These are phyloP conservation scores for Lactarius vividus DNA, from an alignment of 768 basidiomycete genomes.

Conservation along the genomic window DNA sequence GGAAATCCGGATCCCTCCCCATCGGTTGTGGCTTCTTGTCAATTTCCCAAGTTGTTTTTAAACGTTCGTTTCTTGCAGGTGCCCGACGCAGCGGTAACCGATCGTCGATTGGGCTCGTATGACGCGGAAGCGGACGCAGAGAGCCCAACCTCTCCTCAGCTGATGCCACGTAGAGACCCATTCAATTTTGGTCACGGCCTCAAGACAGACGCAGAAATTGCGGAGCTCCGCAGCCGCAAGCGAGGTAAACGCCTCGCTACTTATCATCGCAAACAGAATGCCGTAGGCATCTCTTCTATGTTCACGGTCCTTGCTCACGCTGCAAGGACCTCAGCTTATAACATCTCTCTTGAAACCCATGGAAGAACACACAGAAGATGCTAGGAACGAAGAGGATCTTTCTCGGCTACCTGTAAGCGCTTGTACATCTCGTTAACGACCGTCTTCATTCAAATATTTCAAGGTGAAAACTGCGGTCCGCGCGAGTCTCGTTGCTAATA, in stretches of 20 bases:
- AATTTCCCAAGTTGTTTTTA: not conserved
- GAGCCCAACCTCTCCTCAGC: conserved; percentile 37
- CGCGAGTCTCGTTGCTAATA: conserved; percentile 77
- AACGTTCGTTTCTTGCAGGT: conserved; percentile 12
- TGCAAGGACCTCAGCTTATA: conserved; percentile 61
- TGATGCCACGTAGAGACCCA: conserved; percentile 50
- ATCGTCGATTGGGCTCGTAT: conserved; percentile 20
- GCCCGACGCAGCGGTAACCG: conserved; percentile 23
- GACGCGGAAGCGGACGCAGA: conserved; percentile 41
- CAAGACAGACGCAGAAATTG: conserved; percentile 60
- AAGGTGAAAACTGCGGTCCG: conserved; percentile 89
- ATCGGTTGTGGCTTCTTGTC: conserved; percentile 9
- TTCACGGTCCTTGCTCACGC: not conserved
- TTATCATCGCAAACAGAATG: conserved; percentile 72
- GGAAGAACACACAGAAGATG: conserved; percentile 85
- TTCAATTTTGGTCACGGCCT: conserved; percentile 61
- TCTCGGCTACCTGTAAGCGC: conserved; percentile 61
- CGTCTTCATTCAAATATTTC: not conserved
- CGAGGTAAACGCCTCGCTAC: conserved; percentile 60
- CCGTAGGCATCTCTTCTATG: conserved; percentile 42
- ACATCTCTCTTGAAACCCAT: conserved; percentile 85
- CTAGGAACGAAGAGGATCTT: conserved; percentile 62
- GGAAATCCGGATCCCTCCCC: not conserved
- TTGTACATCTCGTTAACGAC: not conserved
- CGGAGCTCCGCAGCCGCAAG: conserved; percentile 55